Base-by-base conservation (phyloP, 1,284 basidiomycete genomes). In the Tilletiaria anomala region DNA sequence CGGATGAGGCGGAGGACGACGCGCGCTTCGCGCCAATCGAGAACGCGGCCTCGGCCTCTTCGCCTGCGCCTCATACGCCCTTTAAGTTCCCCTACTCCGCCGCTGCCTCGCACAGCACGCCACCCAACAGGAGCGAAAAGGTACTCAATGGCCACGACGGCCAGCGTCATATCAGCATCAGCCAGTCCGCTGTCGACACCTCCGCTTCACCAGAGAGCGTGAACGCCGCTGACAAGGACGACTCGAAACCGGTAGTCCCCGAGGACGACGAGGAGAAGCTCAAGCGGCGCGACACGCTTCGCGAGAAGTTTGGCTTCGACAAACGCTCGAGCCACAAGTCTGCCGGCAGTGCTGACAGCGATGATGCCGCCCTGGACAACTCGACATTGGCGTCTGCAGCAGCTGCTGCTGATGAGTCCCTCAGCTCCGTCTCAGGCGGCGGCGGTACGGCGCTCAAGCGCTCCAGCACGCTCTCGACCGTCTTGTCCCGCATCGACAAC, bases 1-100 rank as follows among this genome's bases (percentile, higher is more conserved):
- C 62, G 6, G 62, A 65, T 34, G 62, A 65, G 42, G 62, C 62
- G 3, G 61, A 64, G 21, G 62, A 65, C 35, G 62, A 64, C 44
- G 59, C 49, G 2, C 47, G 56, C 6, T 65, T 65, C 37, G 62
- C 62, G 12, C 58, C 59, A 16, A 18, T n/a, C 10, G 26, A 29
- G 10, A 29, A 29, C 26, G 10, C 26, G n/a, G 8, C 26, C 26
- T 29, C 26, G 8, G 10, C n/a, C 26, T 29, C 26, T n/a, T n/a
- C n/a, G n/a, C n/a, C n/a, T n/a, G n/a, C n/a, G n/a, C n/a, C n/a
- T n/a, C n/a, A n/a, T n/a, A n/a, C n/a, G n/a, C n/a, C n/a, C n/a
- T n/a, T n/a, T n/a, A n/a, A n/a, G 33, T 20, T 10, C 14, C 37
- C 10, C 22, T 16, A 12, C 14, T 39, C 42, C 32, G 54, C 54